phyloP scores from a whole-genome alignment of 1,284 basidiomycete genomes.

The Sporisorium reilianum region DNA sequence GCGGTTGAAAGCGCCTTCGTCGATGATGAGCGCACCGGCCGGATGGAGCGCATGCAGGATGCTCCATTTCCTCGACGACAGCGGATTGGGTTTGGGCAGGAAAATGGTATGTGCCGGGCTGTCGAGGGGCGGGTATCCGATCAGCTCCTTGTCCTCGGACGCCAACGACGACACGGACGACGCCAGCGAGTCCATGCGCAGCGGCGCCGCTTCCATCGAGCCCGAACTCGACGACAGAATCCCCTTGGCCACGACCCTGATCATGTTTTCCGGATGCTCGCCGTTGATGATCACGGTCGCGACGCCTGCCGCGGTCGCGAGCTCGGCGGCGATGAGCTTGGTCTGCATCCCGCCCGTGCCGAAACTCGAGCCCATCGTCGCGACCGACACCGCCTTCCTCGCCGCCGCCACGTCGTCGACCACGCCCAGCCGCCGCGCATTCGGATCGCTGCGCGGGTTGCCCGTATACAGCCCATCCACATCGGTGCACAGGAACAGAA shows the following conservation, averaged over 20 bases:
- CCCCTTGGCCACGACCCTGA: slow-evolving; percentile 77
- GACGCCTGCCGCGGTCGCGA: slow-evolving; percentile 95
- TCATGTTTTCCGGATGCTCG: slow-evolving; percentile 79
- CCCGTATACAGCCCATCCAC: slow-evolving; percentile 96
- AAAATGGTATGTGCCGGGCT: slow-evolving; percentile 88
- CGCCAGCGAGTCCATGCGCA: slow-evolving; percentile 42
- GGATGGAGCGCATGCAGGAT: slow-evolving; percentile 91
- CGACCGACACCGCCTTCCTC: slow-evolving; percentile 86
- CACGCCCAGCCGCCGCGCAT: slow-evolving; percentile 82
- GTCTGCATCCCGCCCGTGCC: slow-evolving; percentile 99
- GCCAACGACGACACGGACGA: slow-evolving; percentile 46
- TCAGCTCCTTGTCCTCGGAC: slow-evolving; percentile 37
- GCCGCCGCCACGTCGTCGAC: slow-evolving; percentile 87
- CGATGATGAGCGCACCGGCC: slow-evolving; percentile 87
- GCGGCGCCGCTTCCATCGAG: neutral
- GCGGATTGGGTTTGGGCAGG: slow-evolving; percentile 78
- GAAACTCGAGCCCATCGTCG: slow-evolving; percentile 88
- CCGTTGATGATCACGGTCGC: slow-evolving; percentile 80
- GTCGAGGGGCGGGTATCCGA: slow-evolving; percentile 52
- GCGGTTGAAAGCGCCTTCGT: slow-evolving; percentile 87
- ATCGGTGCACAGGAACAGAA: slow-evolving; percentile 94
- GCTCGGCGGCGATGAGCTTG: slow-evolving; percentile 96
- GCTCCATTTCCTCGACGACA: slow-evolving; percentile 94
- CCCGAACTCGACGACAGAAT: slow-evolving; percentile 10
- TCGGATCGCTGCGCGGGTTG: slow-evolving; percentile 90